A percentile compares a stretch with the other conserved stretches of the same genome.
Evolutionary conservation across 148 eudicot genomes (phyloP).

Genomic region (Tetragonia tetragonoides): DNA sequence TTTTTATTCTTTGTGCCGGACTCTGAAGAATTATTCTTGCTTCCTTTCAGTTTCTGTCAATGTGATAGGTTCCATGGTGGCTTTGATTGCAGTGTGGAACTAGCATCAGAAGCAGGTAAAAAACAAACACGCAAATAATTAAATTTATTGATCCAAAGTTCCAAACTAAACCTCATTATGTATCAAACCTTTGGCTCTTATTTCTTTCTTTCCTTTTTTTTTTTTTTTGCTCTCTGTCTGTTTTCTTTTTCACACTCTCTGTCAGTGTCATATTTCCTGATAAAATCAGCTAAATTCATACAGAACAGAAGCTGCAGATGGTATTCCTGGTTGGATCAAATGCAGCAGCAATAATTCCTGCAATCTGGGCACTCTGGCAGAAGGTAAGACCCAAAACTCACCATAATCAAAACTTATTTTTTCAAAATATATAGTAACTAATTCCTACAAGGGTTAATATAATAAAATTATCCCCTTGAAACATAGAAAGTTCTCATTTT

Average conservation of each 20-base stretch:
- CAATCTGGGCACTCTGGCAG: slow-evolving; percentile 2
- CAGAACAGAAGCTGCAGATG: background rate
- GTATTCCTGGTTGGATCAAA: slow-evolving; percentile 8
- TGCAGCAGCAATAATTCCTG: slow-evolving; percentile 19
- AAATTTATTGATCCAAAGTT: no score
- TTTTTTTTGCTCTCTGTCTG: no score
- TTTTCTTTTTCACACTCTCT: no score
- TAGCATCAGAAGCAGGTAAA: slow-evolving; percentile 7
- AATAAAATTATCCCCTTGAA: no score
- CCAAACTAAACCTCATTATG: background rate
- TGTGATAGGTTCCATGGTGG: slow-evolving; percentile 14
- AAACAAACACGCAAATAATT: background rate
- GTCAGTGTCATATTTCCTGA: background rate
- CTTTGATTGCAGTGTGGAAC: slow-evolving; percentile 12
- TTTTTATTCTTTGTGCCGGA: background rate
- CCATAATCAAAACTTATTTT: background rate
- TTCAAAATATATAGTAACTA: background rate
- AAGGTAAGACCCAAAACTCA: slow-evolving; percentile 1
- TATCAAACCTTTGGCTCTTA: background rate
- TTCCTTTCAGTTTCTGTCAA: slow-evolving; percentile 4
- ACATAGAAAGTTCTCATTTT: background rate
- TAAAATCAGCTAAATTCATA: background rate
- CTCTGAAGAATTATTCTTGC: background rate
- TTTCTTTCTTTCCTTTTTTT: background rate
- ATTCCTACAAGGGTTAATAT: background rate